Evolutionary conservation across 371 early-diverging fungal genomes (phyloP).

Genomic region (Apophysomyces ossiformis): DNA sequence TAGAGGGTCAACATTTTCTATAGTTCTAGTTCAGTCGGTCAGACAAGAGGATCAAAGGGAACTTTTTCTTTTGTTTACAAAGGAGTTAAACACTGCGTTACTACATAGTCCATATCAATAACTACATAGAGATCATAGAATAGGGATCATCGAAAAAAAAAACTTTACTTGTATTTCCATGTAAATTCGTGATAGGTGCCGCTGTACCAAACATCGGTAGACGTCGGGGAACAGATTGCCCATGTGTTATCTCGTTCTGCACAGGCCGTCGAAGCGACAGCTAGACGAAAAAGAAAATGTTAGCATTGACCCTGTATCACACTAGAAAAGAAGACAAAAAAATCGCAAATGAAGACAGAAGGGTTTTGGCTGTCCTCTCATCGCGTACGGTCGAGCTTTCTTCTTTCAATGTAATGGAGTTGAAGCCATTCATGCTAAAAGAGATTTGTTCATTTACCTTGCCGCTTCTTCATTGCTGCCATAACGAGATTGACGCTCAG

Average conservation of each 20-base stretch:
- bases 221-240: constrained; percentile 40
- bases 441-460: constrained; percentile 4
- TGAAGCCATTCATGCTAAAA: constrained; percentile 2
- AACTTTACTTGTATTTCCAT: constrained; percentile 49
- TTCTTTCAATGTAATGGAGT: constrained; percentile 3
- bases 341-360: neutral
- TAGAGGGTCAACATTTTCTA: constrained; percentile 36
- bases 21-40: neutral
- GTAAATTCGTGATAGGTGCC: constrained; percentile 44
- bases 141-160: too few relatives aligned
- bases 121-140: too few relatives aligned
- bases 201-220: constrained; percentile 39
- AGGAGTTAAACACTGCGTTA: constrained; percentile 28
- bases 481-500: neutral
- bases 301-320: neutral
- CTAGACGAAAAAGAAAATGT: constrained; percentile 17
- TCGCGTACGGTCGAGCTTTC: constrained; percentile 1
- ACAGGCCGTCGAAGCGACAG: constrained; percentile 39
- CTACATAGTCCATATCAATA: constrained; percentile 13
- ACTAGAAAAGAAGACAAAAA: too few relatives aligned
- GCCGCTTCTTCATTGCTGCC: constrained; percentile 6
- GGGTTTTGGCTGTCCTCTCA: neutral
- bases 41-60: neutral
- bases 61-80: constrained; percentile 20
- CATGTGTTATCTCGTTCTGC: constrained; percentile 34